Base-by-base conservation (phyloP, 106 monocot genomes). In the Narthecium ossifragum region DNA sequence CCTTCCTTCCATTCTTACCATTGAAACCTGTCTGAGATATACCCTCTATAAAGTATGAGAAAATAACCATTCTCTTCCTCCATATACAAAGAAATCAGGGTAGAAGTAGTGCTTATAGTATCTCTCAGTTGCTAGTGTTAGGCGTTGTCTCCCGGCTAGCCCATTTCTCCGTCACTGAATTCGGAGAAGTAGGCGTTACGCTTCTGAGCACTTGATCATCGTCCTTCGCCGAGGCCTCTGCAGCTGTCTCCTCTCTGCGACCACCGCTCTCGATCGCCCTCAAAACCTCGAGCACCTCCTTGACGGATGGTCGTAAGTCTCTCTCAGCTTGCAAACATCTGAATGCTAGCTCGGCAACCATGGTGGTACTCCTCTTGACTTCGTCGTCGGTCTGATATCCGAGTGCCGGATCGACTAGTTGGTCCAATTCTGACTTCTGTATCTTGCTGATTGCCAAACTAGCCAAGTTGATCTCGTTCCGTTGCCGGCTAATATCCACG, bases 301-400 rank as follows among this genome's bases (percentile, higher is more conserved):
- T 81, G 8, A 82, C 77, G 10, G 60, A 6, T 12, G 82, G 82
- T 54, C 82, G 59, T 55, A 69, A 39, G 0, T 82, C 77, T 31
- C 73, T 57, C 0, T 82, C 77, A 0, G 36, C 2, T 55, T 82
- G 82, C 61, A 82, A 62, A 53, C 82, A 82, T 66, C 64, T 56
- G 59, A 82, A 77, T 6, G 77, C 82, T 25, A 82, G 56, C 56
- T 82, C 82, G 0, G 77, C 82, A 17, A 82, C 82, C 57, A 69
- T 55, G 20, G 24, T 45, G 10, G 77, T 57, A 73, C 73, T 82
- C 38, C 60, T 30, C 41, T 55, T 70, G 23, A 65, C 57, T 41
- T 67, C 65, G 21, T 11, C 7, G 34, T 73, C 52, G 5, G 63
- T 26, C 38, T 51, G 15, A 31, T 50, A 82, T 1, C 75, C 81